Base-by-base conservation (phyloP, 306 rosid species). In the Dryas alaskensis region DNA sequence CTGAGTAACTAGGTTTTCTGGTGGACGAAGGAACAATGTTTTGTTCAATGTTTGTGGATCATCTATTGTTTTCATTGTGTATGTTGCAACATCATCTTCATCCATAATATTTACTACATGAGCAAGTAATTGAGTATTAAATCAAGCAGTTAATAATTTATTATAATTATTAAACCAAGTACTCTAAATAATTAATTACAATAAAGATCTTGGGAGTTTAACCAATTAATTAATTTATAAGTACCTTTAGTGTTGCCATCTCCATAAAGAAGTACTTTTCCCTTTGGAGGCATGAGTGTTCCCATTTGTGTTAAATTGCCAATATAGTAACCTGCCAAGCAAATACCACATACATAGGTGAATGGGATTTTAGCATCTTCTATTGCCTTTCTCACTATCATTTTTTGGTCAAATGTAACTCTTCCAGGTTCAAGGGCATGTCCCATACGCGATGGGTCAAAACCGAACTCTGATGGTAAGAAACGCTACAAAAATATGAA, bases 31-130 rank as follows among this genome's bases (percentile, higher is more conserved):
- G 49, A 86, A 88, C 48, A 90, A 75, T 7, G 96, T 88, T 72
- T 83, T 90, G 87, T 90, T 83, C 4, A 88, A 69, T 14, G 92
- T 88, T 84, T 87, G 81, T 3, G 87, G 88, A 47, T 90, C 90
- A 40, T 90, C 92, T 60, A 90, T 79, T 50, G 80, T 65, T 53
- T 84, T 90, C 47, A 90, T 84, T 3, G 86, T 85, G 77, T 89
- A 89, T 82, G 7, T 85, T 22, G 96, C 96, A 73, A 89, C 85
- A 70, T 89, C 96, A 83, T 89, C 90, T 85, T 90, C 92, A n/a
- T 90, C 92, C 46, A 90, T 90, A 73, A 75, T 81, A 45, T 84
- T 86, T 2, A 61, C 92, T 87, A 82, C 76, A 27, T 12, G 0
- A 40, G 13, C 74, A 76, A 54, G 80, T 58, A 1, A 50, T 12